These are phyloP conservation scores for Fusarium ambrosium DNA, from an alignment of 2,329 filamentous ascomycete species.

Conservation along the genomic window DNA sequence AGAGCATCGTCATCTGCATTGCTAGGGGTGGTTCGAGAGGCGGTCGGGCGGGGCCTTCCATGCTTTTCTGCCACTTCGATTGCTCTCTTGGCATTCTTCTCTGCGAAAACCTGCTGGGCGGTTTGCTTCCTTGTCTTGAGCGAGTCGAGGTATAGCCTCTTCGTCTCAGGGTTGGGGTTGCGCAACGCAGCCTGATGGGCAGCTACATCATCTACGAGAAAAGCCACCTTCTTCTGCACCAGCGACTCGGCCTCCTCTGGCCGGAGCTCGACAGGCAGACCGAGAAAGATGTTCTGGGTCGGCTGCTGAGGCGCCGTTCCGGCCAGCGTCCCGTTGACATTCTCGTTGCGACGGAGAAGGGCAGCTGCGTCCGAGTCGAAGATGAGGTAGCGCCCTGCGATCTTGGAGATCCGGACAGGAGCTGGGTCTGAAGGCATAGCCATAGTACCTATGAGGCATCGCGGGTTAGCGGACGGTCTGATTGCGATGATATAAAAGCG, in stretches of 20 bases:
- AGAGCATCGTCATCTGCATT: conserved; percentile 30
- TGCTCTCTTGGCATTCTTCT: conserved; percentile 55
- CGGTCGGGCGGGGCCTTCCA: conserved; percentile 16
- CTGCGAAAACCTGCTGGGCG: conserved; percentile 57
- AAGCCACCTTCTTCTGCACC: conserved; percentile 81
- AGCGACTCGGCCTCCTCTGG: conserved; percentile 89
- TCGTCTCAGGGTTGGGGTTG: conserved; percentile 67
- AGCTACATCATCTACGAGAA: conserved; percentile 82
- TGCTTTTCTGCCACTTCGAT: conserved; percentile 46
- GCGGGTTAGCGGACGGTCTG: conserved; percentile 37
- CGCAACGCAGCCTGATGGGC: conserved; percentile 77
- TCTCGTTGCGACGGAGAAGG: conserved; percentile 81
- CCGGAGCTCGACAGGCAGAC: conserved; percentile 89
- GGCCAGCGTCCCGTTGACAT: conserved; percentile 87
- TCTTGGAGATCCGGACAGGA: conserved; percentile 82
- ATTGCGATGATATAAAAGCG: conserved; percentile 14
- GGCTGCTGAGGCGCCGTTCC: conserved; percentile 93
- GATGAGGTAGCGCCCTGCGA: conserved; percentile 86
- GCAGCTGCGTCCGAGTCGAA: conserved; percentile 88
- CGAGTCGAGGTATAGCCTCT: conserved; percentile 74
- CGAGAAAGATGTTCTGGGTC: conserved; percentile 94
- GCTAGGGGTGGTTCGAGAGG: conserved; percentile 4
- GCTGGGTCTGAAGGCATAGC: conserved; percentile 25
- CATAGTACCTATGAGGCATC: conserved; percentile 40
- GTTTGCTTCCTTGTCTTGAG: conserved; percentile 60